Percentiles rank a stretch among this genome's conserved stretches.
Conservation (phyloP, 495 filamentous ascomycete genomes). For the Xylaria cubensis region DNA sequence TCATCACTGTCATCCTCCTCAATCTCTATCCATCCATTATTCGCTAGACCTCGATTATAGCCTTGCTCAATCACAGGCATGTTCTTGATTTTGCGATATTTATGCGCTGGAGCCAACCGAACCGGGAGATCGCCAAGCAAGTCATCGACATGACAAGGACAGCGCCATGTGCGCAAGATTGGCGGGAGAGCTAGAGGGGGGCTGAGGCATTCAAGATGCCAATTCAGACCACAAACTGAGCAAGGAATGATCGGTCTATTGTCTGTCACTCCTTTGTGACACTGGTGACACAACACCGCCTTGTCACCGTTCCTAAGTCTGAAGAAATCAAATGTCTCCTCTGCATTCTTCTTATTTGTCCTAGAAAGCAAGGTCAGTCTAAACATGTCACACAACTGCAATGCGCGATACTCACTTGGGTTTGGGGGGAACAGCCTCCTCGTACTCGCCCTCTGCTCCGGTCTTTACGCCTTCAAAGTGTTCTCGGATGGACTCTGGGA, state of each 20-base stretch:
- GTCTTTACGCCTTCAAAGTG: conserved; percentile 77
- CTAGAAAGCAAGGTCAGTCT: conserved; percentile 37
- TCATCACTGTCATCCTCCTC: conserved; percentile 64
- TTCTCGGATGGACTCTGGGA: conserved; percentile 71
- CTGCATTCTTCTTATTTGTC: conserved; percentile 61
- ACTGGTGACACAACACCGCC: conserved; percentile 75
- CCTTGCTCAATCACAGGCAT: conserved; percentile 50
- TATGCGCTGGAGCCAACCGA: conserved; percentile 55
- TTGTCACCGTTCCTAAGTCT: conserved; percentile 70
- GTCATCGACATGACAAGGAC: conserved; percentile 81
- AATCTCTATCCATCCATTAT: conserved; percentile 82
- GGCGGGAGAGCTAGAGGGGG: conserved; percentile 83
- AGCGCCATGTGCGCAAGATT: conserved; percentile 77
- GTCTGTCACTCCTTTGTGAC: conserved; percentile 64
- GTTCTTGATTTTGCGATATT: conserved; percentile 60
- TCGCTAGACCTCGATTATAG: conserved; percentile 66
- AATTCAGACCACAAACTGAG: conserved; percentile 78
- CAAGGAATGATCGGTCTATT: conserved; percentile 75
- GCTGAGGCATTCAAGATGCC: conserved; percentile 91
- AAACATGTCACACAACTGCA: neutral
- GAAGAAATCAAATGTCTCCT: conserved; percentile 71
- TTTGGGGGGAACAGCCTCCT: conserved; percentile 60
- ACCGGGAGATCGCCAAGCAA: conserved; percentile 50
- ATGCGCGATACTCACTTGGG: conserved; percentile 40
- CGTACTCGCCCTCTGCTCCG: conserved; percentile 78